A percentile compares a stretch with the other conserved stretches of the same genome.
Conservation (phyloP, 2,329 filamentous ascomycete species). For the Venturia asperata region DNA sequence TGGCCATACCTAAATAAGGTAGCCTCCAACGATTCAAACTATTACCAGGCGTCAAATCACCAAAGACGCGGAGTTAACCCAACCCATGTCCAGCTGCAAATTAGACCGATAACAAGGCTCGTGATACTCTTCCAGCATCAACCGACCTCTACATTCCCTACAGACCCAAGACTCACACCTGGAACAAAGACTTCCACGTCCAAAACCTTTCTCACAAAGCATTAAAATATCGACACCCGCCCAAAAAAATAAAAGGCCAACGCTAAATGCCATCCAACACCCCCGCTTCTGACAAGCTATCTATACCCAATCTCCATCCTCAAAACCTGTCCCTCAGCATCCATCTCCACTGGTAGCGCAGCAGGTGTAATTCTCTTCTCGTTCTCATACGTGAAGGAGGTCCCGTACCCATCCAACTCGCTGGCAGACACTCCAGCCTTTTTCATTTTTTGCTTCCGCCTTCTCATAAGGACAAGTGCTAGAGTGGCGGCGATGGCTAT, state of each 20-base stretch:
- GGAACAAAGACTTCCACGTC: too few species aligned
- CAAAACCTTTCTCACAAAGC: not conserved
- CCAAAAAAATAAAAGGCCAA: not conserved
- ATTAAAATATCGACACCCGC: not conserved
- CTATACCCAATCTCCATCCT: conserved; percentile 1
- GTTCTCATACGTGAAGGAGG: not conserved
- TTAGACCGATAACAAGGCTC: too few species aligned
- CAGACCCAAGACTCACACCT: too few species aligned
- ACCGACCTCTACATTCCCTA: too few species aligned
- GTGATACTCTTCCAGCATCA: too few species aligned
- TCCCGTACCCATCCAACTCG: not conserved
- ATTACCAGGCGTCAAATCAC: too few species aligned
- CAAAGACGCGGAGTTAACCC: too few species aligned
- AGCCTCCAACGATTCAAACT: too few species aligned
- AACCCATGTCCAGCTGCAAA: too few species aligned
- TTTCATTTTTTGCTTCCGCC: not conserved
- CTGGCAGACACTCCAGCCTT: not conserved
- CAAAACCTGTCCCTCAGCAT: not conserved
- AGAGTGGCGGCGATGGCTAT: not conserved
- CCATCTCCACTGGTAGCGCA: not conserved
- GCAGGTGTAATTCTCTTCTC: conserved; percentile 3
- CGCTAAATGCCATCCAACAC: not conserved
- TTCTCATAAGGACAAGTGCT: not conserved
- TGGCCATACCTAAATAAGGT: too few species aligned
- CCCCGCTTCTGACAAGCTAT: not conserved